phyloP scores from a whole-genome alignment of 345 rosid species.

The Carallia brachiata region DNA sequence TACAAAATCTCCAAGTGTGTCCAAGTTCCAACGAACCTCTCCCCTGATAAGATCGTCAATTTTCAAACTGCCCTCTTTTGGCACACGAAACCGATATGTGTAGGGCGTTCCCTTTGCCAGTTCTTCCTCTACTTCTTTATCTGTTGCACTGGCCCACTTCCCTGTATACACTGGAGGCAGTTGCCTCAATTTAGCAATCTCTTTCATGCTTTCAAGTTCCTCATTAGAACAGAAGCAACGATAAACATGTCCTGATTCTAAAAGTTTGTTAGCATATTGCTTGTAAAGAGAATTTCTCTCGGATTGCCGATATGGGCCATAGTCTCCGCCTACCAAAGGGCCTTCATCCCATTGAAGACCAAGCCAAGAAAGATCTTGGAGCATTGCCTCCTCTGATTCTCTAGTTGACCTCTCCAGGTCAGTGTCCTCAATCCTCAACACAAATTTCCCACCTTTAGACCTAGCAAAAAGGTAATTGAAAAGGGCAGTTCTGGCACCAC shows the following conservation, averaged over 20 bases:
- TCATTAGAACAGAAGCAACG: slow-evolving; percentile 87
- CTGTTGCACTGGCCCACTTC: slow-evolving; percentile 77
- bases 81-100: slow-evolving; percentile 83
- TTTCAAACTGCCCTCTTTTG: slow-evolving; percentile 69
- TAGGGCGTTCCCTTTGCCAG: slow-evolving; percentile 72
- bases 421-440: slow-evolving; percentile 88
- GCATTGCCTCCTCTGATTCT: slow-evolving; percentile 91
- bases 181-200: slow-evolving; percentile 61
- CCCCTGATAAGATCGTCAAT: slow-evolving; percentile 88
- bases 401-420: slow-evolving; percentile 90
- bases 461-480: slow-evolving; percentile 92
- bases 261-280: slow-evolving; percentile 69
- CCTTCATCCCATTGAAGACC: slow-evolving; percentile 98
- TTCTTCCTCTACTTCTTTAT: slow-evolving; percentile 69
- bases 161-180: slow-evolving; percentile 86
- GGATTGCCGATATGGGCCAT: slow-evolving; percentile 87
- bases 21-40: slow-evolving; percentile 91
- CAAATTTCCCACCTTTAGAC: slow-evolving; percentile 90
- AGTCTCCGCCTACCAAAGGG: slow-evolving; percentile 77
- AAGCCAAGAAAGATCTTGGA: slow-evolving; percentile 84
- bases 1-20: slow-evolving; percentile 72
- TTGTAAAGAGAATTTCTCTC: slow-evolving; percentile 81
- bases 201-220: slow-evolving; percentile 96
- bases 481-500: slow-evolving; percentile 97
- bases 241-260: slow-evolving; percentile 86